Evolutionary conservation across 1,139 yeast species (phyloP).

Genomic region (Diutina pseudorugosa): DNA sequence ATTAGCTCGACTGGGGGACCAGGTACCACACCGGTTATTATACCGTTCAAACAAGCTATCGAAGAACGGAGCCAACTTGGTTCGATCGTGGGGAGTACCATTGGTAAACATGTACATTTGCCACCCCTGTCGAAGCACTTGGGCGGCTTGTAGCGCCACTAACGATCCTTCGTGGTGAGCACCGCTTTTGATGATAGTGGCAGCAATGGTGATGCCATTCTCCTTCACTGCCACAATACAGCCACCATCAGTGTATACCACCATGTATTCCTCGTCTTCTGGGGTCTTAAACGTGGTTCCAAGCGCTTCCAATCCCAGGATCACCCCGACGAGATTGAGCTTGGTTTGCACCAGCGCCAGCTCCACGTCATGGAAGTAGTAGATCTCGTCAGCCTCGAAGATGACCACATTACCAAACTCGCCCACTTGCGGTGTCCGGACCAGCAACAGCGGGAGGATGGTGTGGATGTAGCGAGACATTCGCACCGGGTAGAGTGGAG

Average conservation of each 20-base stretch:
- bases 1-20: not conserved
- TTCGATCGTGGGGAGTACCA: not conserved
- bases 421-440: not conserved
- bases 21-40: not conserved
- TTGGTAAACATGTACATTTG: not conserved
- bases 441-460: not conserved
- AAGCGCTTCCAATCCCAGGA: not conserved
- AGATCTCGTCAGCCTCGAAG: not conserved
- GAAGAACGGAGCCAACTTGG: not conserved
- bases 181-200: not conserved
- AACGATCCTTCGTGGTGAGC: not conserved
- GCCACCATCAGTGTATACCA: not conserved
- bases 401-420: not conserved
- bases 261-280: not conserved
- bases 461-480: conserved; percentile 2
- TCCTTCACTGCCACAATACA: not conserved
- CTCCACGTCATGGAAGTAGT: not conserved
- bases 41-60: conserved; percentile 3
- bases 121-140: not conserved
- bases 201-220: not conserved
- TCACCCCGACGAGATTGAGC: conserved; percentile 1
- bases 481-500: not conserved
- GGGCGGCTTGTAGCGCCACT: not conserved
- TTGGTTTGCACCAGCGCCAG: not conserved
- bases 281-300: not conserved